Conservation (phyloP, 192 early-diverging fungal species). For the Piromyces sp. region DNA sequence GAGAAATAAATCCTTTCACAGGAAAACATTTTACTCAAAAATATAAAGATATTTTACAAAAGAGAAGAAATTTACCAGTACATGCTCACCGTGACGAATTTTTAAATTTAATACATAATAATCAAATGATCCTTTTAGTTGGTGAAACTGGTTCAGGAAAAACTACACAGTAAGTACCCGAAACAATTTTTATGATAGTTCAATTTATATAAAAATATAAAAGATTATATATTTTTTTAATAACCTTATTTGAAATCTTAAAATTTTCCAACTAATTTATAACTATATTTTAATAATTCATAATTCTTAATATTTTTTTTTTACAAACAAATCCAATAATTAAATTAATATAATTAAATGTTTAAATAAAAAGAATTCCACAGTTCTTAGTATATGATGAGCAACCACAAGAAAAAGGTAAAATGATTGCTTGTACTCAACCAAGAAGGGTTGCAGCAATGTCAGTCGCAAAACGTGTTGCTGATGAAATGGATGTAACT, state of each 20-base stretch:
- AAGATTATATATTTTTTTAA: too few relatives aligned
- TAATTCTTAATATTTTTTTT: too few relatives aligned
- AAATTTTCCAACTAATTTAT: too few relatives aligned
- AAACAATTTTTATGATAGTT: too few relatives aligned
- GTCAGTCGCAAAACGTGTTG: slow-evolving; percentile 96
- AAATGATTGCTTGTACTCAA: slow-evolving; percentile 95
- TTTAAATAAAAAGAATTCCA: slow-evolving; percentile 57
- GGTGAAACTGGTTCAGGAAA: slow-evolving; percentile 97
- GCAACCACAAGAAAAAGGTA: slow-evolving; percentile 70
- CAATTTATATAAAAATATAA: too few relatives aligned
- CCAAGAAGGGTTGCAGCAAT: slow-evolving; percentile 98
- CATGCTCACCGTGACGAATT: slow-evolving; percentile 85
- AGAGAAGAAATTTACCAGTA: slow-evolving; percentile 79
- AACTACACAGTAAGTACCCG: slow-evolving; percentile 69
- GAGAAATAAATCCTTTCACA: slow-evolving; percentile 58
- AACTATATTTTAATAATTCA: too few relatives aligned
- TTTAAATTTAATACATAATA: slow-evolving; percentile 74
- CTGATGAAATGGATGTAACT: slow-evolving; percentile 85
- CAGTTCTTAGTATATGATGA: slow-evolving; percentile 87
- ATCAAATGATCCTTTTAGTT: slow-evolving; percentile 87
- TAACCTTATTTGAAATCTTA: too few relatives aligned
- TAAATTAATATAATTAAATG: too few relatives aligned
- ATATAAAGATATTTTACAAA: slow-evolving; percentile 72
- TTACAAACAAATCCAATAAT: too few relatives aligned
- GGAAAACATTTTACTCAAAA: slow-evolving; percentile 56